Base-by-base conservation (phyloP, 768 basidiomycete species). In the Suillus fuscotomentosus region DNA sequence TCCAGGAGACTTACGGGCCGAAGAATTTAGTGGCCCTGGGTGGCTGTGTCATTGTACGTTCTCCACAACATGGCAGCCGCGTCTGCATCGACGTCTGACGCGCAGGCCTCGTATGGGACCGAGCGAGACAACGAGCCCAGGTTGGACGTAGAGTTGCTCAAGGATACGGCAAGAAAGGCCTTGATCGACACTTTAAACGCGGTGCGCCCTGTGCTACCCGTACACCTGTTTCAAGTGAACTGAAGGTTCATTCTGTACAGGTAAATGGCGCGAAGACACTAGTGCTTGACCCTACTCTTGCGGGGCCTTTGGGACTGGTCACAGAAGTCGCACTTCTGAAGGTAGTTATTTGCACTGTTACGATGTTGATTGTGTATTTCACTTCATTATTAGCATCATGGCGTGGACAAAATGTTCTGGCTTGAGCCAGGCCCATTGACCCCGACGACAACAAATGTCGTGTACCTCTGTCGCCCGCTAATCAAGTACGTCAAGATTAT, bases 391-490 rank as follows among this genome's bases (percentile, higher is more conserved):
- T 69, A 99, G 97, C 92, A 99, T 73, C 96, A 99, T 87, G 96
- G 95, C 6, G 94, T 99, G 3, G 96, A 98, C 80, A 97, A 97
- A 82, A 97, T 99, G 93, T 97, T 96, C 79, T 99, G 97, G 97
- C 86, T 99, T 27, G 97, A 99, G 77, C 77, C 90, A 13, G 96
- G 96, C 20, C 89, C 93, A 10, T 78, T 99, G 54, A 83, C 87
- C 14, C 90, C 93, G 3, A 84, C 87, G 3, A 95, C 96, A 7
- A 85, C 91, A 41, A 96, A 96, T 70, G 87, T 99, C 64, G 86
- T 99, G 22, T 99, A 98, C 77, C 84, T 99, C 10, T 97, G 93
- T 75, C 84, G 95, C 39, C 95, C 97, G 3, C 83, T 85, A 70
- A 92, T 97, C 65, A 90, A 85, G 66, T 86, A 88, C 74, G 88